Evolutionary conservation across 2,329 filamentous ascomycete genomes (phyloP), one percentile per base, ranked within the genome.

Genomic region (Stylonectria norvegica): DNA sequence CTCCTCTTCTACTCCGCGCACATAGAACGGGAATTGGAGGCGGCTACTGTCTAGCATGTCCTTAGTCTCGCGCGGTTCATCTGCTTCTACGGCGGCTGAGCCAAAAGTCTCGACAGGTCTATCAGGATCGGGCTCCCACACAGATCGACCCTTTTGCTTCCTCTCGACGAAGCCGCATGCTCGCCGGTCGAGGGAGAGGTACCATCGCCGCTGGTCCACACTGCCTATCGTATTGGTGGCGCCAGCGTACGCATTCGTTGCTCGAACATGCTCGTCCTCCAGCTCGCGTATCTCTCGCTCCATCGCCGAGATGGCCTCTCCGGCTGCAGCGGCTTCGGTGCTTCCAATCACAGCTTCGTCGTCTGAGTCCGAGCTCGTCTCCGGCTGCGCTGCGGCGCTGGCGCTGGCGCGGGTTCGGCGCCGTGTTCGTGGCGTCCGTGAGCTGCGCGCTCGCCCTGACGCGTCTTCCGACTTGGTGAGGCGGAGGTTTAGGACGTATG

Each of bases 121-220:
- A 20, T 36, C 7, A 12, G 28, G 28, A 16, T 45, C 11, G 14
- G 38, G 15, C 14, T 41, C 43, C 49, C 56, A 46, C 2, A 40
- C 5, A 18, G 43, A 19, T 18, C 47, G 43, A 10, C 43, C 46
- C 12, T 36, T 41, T 46, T 48, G 58, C 36, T 55, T 56, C 16
- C 56, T 58, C 53, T 62, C 64, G 12, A 60, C 58, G 40, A 86
- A 84, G 4, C 82, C 82, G 35, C 75, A 79, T 4, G 69, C 73
- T 18, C 55, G 58, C 10, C 78, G 69, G 53, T 87, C 83, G 1
- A 87, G 65, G 9, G 75, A 76, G 14, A 86, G 53, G 43, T 78
- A 85, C 84, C 82, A 87, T 29, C 71, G 69, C 5, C 83, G 72
- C 58, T 86, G 82, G 51, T 86, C 76, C 4, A 86, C 67, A 25